These are phyloP conservation scores for Cercospora janseana DNA, from an alignment of 2,329 filamentous ascomycete species.

Conservation along the genomic window DNA sequence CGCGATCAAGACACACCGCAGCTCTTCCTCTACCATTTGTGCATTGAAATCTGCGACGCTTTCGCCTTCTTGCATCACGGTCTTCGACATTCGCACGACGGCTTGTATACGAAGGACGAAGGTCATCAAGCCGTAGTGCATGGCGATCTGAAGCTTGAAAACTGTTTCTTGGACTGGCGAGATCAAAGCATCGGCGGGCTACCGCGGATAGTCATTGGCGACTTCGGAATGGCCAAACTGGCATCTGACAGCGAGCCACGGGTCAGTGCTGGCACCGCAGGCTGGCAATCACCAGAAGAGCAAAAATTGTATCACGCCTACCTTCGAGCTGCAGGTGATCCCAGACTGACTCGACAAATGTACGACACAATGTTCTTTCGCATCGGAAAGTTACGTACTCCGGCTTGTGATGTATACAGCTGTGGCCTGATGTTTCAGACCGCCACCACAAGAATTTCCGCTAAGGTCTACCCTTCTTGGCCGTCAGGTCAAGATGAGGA, in stretches of 20 bases:
- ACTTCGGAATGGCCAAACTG: slow-evolving; percentile 20
- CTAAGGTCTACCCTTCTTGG: background rate
- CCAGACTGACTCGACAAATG: background rate
- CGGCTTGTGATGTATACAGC: slow-evolving; percentile 14
- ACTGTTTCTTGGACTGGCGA: slow-evolving; percentile 25
- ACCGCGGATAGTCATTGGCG: slow-evolving; percentile 24
- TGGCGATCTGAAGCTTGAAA: slow-evolving; percentile 26
- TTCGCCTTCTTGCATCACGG: slow-evolving; percentile 28
- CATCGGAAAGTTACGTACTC: slow-evolving; percentile 1
- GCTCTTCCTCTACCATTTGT: slow-evolving; percentile 21
- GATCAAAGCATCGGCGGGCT: slow-evolving; percentile 6
- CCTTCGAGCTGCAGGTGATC: background rate
- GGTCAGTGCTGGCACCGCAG: slow-evolving; percentile 8
- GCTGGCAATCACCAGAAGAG: slow-evolving; percentile 16
- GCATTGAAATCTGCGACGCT: slow-evolving; percentile 17
- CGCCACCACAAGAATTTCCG: background rate
- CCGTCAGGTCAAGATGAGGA: slow-evolving; percentile 1
- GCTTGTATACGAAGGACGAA: slow-evolving; percentile 16
- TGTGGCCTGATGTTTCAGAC: slow-evolving; percentile 19
- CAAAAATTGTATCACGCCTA: background rate
- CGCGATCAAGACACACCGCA: slow-evolving; percentile 1
- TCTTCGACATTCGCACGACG: slow-evolving; percentile 12
- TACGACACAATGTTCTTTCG: background rate
- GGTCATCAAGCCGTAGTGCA: slow-evolving; percentile 20
- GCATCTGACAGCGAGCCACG: background rate